phyloP scores from a whole-genome alignment of 1,139 yeast genomes.

The Kluyveromyces sp. region DNA sequence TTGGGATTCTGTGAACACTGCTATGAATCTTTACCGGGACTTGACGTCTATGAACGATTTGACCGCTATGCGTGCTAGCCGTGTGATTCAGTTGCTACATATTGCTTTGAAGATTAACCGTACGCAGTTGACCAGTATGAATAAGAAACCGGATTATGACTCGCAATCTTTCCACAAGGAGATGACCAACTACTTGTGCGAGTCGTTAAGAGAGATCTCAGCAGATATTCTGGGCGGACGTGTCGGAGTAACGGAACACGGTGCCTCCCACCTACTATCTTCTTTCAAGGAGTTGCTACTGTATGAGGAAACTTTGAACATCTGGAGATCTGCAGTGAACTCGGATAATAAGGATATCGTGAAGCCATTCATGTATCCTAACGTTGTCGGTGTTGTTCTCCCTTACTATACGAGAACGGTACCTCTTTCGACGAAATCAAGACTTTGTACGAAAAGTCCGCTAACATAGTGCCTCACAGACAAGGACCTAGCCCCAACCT shows the following conservation, averaged over 20 bases:
- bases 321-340: conserved; percentile 43
- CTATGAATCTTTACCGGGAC: conserved; percentile 41
- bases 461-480: conserved; percentile 24
- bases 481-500: conserved; percentile 40
- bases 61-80: conserved; percentile 37
- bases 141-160: conserved; percentile 48
- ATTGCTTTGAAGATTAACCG: conserved; percentile 46
- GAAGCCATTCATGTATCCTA: conserved; percentile 38
- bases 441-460: conserved; percentile 38
- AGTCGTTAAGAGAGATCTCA: conserved; percentile 42
- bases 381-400: conserved; percentile 62
- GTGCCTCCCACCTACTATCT: conserved; percentile 50
- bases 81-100: conserved; percentile 40
- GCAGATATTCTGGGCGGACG: conserved; percentile 38
- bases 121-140: conserved; percentile 40
- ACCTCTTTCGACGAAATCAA: conserved; percentile 56
- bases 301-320: conserved; percentile 44
- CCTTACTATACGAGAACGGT: conserved; percentile 56
- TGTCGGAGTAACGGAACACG: conserved; percentile 40
- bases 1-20: conserved; percentile 41
- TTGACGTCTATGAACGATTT: conserved; percentile 39
- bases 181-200: conserved; percentile 39
- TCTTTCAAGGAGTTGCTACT: conserved; percentile 49
- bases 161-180: conserved; percentile 44
- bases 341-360: conserved; percentile 25